Conservation (phyloP, 1,284 basidiomycete species). For the Coriolopsis trogii region DNA sequence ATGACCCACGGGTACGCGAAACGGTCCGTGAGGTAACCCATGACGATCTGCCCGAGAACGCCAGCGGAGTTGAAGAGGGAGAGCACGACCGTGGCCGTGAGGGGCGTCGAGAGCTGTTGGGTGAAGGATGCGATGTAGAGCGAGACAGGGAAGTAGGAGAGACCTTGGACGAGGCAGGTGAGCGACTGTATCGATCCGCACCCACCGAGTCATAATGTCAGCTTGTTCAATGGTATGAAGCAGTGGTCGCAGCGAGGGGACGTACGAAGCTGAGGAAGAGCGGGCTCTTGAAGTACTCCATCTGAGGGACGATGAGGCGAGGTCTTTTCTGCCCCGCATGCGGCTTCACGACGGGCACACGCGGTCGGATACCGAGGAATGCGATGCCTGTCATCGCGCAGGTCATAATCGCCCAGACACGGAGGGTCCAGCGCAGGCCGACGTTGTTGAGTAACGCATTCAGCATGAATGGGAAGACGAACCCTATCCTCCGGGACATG, state of each 20-base stretch:
- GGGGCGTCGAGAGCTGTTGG: conserved; percentile 27
- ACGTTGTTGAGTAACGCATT: conserved; percentile 26
- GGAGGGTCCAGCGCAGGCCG: conserved; percentile 34
- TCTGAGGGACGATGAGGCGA: conserved; percentile 25
- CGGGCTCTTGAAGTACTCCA: conserved; percentile 30
- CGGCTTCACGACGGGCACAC: conserved; percentile 27
- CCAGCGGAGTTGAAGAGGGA: conserved; percentile 32
- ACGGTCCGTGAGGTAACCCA: conserved; percentile 32
- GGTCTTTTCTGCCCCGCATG: conserved; percentile 22
- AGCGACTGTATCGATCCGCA: conserved; percentile 14
- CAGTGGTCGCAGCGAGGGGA: background rate
- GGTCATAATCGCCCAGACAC: conserved; percentile 28
- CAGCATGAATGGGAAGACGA: conserved; percentile 32
- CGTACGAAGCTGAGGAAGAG: conserved; percentile 31
- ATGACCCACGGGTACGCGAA: conserved; percentile 33
- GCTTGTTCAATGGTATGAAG: background rate
- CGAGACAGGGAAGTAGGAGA: conserved; percentile 34
- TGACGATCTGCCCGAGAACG: conserved; percentile 30
- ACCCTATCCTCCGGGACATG: conserved; percentile 24
- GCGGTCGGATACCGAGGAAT: conserved; percentile 27
- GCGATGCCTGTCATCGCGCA: conserved; percentile 26
- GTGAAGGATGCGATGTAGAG: conserved; percentile 34
- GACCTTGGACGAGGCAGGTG: conserved; percentile 29
- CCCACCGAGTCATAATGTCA: background rate
- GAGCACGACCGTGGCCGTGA: conserved; percentile 30